Evolutionary conservation across 495 filamentous ascomycete genomes (phyloP).

Genomic region (Penicillium chermesinum): DNA sequence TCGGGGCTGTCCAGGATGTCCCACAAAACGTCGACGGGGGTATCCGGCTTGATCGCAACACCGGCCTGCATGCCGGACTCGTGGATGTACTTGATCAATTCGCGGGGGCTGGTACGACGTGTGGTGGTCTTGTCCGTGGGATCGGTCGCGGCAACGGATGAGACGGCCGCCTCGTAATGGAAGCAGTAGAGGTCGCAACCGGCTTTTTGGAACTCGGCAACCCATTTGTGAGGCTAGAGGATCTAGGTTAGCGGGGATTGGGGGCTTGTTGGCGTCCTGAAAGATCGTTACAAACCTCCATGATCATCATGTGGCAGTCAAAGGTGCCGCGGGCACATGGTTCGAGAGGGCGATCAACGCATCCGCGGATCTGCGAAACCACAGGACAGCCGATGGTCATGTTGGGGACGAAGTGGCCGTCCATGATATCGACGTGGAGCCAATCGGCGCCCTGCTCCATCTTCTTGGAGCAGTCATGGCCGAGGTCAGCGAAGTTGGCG

Average conservation of each 20-base stretch:
- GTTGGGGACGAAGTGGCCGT: conserved; percentile 96
- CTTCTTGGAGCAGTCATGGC: conserved; percentile 74
- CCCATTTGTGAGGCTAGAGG: conserved; percentile 92
- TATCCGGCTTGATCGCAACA: conserved; percentile 92
- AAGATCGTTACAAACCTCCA: conserved; percentile 59
- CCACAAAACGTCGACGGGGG: conserved; percentile 82
- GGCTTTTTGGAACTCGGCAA: conserved; percentile 85
- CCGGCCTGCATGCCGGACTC: conserved; percentile 83
- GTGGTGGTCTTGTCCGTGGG: conserved; percentile 62
- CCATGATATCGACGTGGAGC: conserved; percentile 79
- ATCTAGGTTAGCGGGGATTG: background rate
- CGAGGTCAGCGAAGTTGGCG: conserved; percentile 87
- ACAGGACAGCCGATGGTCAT: conserved; percentile 95
- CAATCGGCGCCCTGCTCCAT: conserved; percentile 84
- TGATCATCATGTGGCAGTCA: conserved; percentile 99
- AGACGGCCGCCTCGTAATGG: conserved; percentile 95
- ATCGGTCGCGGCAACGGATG: conserved; percentile 73
- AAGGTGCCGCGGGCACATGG: conserved; percentile 78
- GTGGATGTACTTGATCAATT: conserved; percentile 87
- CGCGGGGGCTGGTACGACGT: conserved; percentile 66
- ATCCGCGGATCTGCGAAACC: conserved; percentile 82
- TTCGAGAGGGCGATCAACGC: conserved; percentile 61
- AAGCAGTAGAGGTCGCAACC: conserved; percentile 99
- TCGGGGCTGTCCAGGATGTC: conserved; percentile 72
- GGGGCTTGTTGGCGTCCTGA: background rate